Base-by-base conservation (phyloP, 2,329 filamentous ascomycete species). In the Fusarium decemcellulare region DNA sequence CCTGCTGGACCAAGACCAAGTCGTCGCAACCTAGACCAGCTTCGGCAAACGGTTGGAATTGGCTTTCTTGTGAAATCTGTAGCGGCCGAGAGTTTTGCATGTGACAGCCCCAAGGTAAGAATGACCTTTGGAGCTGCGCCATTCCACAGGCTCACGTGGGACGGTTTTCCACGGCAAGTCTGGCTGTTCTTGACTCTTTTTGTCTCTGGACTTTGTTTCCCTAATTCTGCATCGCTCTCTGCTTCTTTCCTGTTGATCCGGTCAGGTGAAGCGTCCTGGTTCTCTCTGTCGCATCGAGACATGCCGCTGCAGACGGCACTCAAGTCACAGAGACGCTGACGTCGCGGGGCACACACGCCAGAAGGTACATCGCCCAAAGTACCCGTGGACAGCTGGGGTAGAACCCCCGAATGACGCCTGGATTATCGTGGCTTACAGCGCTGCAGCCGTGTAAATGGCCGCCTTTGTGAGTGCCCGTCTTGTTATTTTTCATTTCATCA, bases 381-480 rank as follows among this genome's bases (percentile, higher is more conserved):
- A 63, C 59, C 51, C 56, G 42, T 44, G 42, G 47, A 40, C 34
- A 67, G 53, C 58, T 61, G 68, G 72, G 71, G 65, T 70, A 67
- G 64, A 47, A 47, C 29, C 59, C 67, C 63, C 74, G 74, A 65
- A 77, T 77, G 76, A 77, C 76, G 74, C 74, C 73, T 72, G 61
- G 67, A 73, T 34, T 65, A 65, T 63, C 48, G 58, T 67, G 67
- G 68, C 70, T 68, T 66, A 71, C 65, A 68, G 36, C 60, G 70
- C 36, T 51, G 47, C 34, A 34, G 37, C 44, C 18, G 74, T 63
- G 48, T 76, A 71, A 63, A 79, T 79, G 78, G 78, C 78, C 70
- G 78, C 78, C 59, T 73, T 79, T 73, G 78, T 79, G 68, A 80
- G 78, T 74, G 14, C 39, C 32, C 18, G 23, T 23, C 23, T 23